Conservation (phyloP, 108 stramenopile species). For the Conticribra guillardii region DNA sequence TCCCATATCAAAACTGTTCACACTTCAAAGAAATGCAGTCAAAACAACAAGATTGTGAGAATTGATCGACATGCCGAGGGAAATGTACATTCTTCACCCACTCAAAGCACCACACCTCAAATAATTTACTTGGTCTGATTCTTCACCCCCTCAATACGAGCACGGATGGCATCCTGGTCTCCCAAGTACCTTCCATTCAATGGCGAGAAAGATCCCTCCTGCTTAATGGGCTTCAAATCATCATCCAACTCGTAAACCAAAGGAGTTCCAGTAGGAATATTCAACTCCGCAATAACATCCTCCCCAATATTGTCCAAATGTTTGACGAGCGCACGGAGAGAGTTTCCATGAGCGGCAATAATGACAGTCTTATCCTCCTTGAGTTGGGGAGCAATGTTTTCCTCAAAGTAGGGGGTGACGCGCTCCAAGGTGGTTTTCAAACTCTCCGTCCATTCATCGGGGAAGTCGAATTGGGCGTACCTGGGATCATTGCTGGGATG, state of each 20-base stretch:
- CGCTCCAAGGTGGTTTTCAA: slow-evolving; percentile 94
- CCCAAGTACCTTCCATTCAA: slow-evolving; percentile 96
- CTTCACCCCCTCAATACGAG: slow-evolving; percentile 96
- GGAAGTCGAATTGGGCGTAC: slow-evolving; percentile 75
- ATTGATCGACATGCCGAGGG: too few species aligned
- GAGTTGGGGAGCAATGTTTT: slow-evolving; percentile 87
- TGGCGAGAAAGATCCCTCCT: slow-evolving; percentile 88
- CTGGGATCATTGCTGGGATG: slow-evolving; percentile 91
- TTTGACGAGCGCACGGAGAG: slow-evolving; percentile 97
- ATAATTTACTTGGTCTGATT: slow-evolving; percentile 97
- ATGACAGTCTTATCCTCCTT: slow-evolving; percentile 92
- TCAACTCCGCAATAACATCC: slow-evolving; percentile 93
- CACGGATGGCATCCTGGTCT: slow-evolving; percentile 93
- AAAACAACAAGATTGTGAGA: too few species aligned
- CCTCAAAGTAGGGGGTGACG: slow-evolving; percentile 93
- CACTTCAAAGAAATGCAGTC: too few species aligned
- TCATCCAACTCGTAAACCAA: slow-evolving; percentile 95
- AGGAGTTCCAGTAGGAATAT: slow-evolving; percentile 98
- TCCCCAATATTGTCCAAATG: slow-evolving; percentile 95
- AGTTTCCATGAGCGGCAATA: slow-evolving; percentile 99
- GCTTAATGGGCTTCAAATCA: slow-evolving; percentile 89
- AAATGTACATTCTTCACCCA: too few species aligned
- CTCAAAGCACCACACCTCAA: too few species aligned
- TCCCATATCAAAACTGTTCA: too few species aligned
- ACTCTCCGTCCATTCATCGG: slow-evolving; percentile 83